Percentiles rank a stretch among this genome's conserved stretches.
These are phyloP conservation scores for Pezicula neosporulosa DNA, from an alignment of 2,329 filamentous ascomycete genomes.

Conservation along the genomic window DNA sequence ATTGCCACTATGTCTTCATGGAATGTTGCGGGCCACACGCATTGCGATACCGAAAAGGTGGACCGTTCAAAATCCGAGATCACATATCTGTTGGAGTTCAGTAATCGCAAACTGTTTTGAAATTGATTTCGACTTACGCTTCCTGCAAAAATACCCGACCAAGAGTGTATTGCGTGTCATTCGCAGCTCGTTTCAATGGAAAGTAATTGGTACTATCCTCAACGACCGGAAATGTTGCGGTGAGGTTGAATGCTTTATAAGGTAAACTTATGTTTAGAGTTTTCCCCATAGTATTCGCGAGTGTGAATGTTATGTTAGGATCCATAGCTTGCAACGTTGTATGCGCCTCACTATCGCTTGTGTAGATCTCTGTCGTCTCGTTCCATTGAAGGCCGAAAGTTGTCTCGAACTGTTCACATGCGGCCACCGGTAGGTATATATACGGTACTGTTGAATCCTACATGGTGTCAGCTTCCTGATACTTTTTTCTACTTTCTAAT, in stretches of 20 bases:
- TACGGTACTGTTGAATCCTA: constrained; percentile 34
- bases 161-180: constrained; percentile 32
- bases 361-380: constrained; percentile 28
- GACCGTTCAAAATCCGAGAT: constrained; percentile 32
- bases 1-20: constrained; percentile 13
- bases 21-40: constrained; percentile 3
- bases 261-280: constrained; percentile 27
- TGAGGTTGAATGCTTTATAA: constrained; percentile 31
- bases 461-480: constrained; percentile 10
- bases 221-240: constrained; percentile 27
- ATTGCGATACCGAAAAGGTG: constrained; percentile 28
- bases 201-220: constrained; percentile 28
- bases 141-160: constrained; percentile 37
- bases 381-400: constrained; percentile 32
- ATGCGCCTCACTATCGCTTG: constrained; percentile 25
- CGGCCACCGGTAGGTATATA: constrained; percentile 31
- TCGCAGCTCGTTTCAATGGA: constrained; percentile 29
- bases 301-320: constrained; percentile 30
- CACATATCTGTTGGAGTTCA: constrained; percentile 20
- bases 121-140: constrained; percentile 14
- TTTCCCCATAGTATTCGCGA: constrained; percentile 22
- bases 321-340: constrained; percentile 21
- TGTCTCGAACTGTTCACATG: constrained; percentile 30
- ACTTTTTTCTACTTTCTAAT: background rate
- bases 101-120: background rate